A percentile compares a stretch with the other conserved stretches of the same genome.
Evolutionary conservation across 108 stramenopile species (phyloP).

Genomic region (Discostella stelligeroides): DNA sequence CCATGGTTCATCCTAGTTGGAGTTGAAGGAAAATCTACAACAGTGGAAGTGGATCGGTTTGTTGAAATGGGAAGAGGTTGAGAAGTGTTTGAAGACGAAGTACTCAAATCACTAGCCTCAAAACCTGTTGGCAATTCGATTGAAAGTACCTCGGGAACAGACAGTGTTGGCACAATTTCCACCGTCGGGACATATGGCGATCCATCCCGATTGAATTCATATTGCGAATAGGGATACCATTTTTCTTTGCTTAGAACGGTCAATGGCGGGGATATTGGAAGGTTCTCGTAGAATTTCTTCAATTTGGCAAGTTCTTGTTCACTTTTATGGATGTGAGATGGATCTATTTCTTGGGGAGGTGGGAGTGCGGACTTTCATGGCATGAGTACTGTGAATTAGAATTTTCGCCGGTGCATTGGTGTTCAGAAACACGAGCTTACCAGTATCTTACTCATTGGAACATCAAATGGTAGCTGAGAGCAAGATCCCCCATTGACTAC

Average conservation of each 20-base stretch:
- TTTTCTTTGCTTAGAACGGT: constrained; percentile 44
- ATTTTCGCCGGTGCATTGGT: background rate
- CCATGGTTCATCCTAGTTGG: constrained; percentile 2
- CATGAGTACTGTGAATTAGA: background rate
- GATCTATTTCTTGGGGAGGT: constrained; percentile 7
- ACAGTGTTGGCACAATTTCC: constrained; percentile 15
- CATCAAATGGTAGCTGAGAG: constrained; percentile 32
- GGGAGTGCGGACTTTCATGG: background rate
- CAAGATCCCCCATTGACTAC: constrained; percentile 1
- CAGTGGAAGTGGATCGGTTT: constrained; percentile 20
- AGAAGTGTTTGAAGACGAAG: background rate
- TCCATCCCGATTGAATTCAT: constrained; percentile 37
- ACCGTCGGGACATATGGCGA: constrained; percentile 16
- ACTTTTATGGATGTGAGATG: constrained; percentile 8
- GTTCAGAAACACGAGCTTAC: constrained; percentile 21
- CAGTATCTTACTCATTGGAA: constrained; percentile 31
- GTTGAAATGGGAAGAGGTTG: constrained; percentile 2
- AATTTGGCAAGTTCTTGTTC: constrained; percentile 32
- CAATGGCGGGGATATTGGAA: constrained; percentile 20
- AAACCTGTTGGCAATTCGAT: constrained; percentile 52
- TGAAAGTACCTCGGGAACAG: constrained; percentile 45
- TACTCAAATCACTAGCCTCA: constrained; percentile 31
- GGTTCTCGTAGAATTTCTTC: constrained; percentile 8
- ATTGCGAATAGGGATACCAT: constrained; percentile 50
- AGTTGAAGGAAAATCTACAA: constrained; percentile 28